Percentiles rank a stretch among this genome's conserved stretches.
phyloP scores from a whole-genome alignment of 805 yeast genomes.

The Zygosaccharomyces kombuchaensis region DNA sequence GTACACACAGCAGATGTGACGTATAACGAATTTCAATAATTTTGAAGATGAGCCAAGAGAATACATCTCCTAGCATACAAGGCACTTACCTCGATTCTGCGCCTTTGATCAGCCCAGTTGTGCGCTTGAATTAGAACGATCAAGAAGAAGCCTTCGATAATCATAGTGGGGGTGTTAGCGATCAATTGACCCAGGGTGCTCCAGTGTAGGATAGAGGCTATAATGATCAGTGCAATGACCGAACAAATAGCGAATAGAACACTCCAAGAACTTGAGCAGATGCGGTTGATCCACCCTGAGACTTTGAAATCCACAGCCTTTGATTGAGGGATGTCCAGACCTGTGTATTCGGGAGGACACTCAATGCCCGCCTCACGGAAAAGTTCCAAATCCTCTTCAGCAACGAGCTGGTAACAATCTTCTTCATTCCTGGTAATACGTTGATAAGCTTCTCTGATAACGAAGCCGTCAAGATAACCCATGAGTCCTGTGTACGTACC shows the following conservation, averaged over 20 bases:
- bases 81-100: conserved; percentile 27
- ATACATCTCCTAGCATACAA: conserved; percentile 22
- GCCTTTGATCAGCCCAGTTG: conserved; percentile 31
- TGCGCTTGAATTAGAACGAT: conserved; percentile 40
- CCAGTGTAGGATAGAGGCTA: conserved; percentile 38
- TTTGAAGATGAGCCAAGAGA: conserved; percentile 8
- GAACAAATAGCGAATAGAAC: conserved; percentile 30
- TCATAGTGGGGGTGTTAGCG: conserved; percentile 42
- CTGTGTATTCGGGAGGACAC: conserved; percentile 21
- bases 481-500: conserved; percentile 45
- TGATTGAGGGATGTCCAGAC: conserved; percentile 9
- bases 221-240: conserved; percentile 31
- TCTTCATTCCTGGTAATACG: conserved; percentile 28
- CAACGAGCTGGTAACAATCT: conserved; percentile 26
- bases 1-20: neutral
- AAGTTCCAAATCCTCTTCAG: conserved; percentile 34
- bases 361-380: conserved; percentile 28
- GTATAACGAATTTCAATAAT: neutral
- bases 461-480: conserved; percentile 43
- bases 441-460: conserved; percentile 38
- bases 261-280: conserved; percentile 35
- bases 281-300: conserved; percentile 26
- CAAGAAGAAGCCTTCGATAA: conserved; percentile 41
- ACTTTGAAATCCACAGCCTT: conserved; percentile 21
- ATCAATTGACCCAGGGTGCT: conserved; percentile 40